These are phyloP conservation scores for Coemansia sp. DNA, from an alignment of 192 early-diverging fungal genomes.

Conservation along the genomic window DNA sequence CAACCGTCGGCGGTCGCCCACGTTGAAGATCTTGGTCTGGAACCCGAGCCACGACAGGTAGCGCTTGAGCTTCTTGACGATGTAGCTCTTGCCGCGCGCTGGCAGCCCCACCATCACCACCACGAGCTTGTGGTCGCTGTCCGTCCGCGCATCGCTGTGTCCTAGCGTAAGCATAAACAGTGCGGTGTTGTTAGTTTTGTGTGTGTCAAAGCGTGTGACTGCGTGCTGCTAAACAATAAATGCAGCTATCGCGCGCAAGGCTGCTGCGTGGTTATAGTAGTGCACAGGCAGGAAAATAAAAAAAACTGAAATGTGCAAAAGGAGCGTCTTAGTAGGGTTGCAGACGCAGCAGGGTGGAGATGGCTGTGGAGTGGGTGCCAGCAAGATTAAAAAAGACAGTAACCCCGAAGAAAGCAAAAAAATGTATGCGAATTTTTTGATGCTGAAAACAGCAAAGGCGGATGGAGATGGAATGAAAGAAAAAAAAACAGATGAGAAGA, in stretches of 20 bases:
- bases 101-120: constrained; percentile 98
- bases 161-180: constrained; percentile 40
- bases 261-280: too few relatives aligned
- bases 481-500: too few relatives aligned
- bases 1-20: constrained; percentile 88
- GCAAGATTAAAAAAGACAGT: background rate
- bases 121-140: constrained; percentile 85
- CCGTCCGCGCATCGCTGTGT: constrained; percentile 53
- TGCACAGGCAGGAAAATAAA: background rate
- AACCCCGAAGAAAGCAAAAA: background rate
- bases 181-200: background rate
- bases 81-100: constrained; percentile 92
- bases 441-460: too few relatives aligned
- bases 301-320: background rate
- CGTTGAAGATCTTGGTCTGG: constrained; percentile 86
- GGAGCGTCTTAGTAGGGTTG: background rate
- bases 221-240: too few relatives aligned
- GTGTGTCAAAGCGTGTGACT: too few relatives aligned
- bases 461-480: too few relatives aligned
- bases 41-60: constrained; percentile 84
- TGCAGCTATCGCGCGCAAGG: too few relatives aligned
- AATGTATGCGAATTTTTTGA: background rate
- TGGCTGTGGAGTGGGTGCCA: background rate
- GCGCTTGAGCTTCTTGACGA: constrained; percentile 92
- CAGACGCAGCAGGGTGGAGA: background rate